Conservation (phyloP, 495 filamentous ascomycete species). For the Elaphomyces granulatus region DNA sequence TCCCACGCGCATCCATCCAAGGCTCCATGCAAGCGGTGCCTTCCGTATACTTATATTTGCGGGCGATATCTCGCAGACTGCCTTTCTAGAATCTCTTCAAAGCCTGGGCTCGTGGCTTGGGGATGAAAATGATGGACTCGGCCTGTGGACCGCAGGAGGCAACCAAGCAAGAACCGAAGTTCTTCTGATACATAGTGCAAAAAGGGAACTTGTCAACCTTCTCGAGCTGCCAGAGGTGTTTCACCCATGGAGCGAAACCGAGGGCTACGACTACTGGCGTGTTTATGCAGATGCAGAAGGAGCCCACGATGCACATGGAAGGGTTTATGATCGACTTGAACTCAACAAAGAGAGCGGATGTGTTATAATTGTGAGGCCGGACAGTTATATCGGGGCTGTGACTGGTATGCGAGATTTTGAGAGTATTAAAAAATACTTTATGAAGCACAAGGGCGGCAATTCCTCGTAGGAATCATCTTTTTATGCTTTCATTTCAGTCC, state of each 20-base stretch:
- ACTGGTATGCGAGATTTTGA: too few relatives aligned
- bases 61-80: conserved; percentile 1
- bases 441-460: too few relatives aligned
- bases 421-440: too few relatives aligned
- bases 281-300: conserved; percentile 12
- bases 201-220: conserved; percentile 5
- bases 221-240: conserved; percentile 16
- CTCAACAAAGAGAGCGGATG: too few relatives aligned
- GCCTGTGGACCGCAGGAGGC: too few relatives aligned
- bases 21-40: neutral
- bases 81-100: neutral
- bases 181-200: conserved; percentile 9
- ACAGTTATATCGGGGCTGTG: conserved; percentile 2
- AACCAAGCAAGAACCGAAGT: too few relatives aligned
- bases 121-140: too few relatives aligned
- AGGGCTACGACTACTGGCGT: conserved; percentile 18
- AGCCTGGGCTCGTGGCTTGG: too few relatives aligned
- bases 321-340: too few relatives aligned
- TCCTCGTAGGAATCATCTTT: too few relatives aligned
- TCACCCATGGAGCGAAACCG: conserved; percentile 15
- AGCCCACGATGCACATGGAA: too few relatives aligned
- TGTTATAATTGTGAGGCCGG: conserved; percentile 3
- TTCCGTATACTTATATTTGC: conserved; percentile 2
- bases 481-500: too few relatives aligned
- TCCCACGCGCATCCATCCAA: conserved; percentile 1